Evolutionary conservation across 1,284 basidiomycete genomes (phyloP).

Genomic region (Sphagnurus paluster): DNA sequence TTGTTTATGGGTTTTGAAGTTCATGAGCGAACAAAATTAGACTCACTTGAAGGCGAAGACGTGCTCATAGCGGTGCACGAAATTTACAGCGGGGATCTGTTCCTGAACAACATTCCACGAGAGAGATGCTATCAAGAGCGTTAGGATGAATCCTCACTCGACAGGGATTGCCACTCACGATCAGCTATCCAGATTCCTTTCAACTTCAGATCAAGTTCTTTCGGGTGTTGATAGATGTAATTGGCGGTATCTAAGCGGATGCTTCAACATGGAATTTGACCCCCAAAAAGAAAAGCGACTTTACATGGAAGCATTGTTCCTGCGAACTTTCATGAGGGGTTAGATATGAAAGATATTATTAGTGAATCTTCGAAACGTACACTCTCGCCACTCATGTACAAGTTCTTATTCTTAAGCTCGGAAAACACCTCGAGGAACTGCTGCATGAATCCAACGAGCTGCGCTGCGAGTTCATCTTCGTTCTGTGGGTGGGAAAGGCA

Average conservation of each 20-base stretch:
- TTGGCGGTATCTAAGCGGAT: slow-evolving; percentile 67
- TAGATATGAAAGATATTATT: too few species aligned
- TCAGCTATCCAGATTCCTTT: slow-evolving; percentile 70
- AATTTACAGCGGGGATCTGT: slow-evolving; percentile 64
- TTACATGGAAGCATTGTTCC: too few species aligned
- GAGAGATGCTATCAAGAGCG: slow-evolving; percentile 53
- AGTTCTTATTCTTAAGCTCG: slow-evolving; percentile 64
- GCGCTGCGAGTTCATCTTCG: slow-evolving; percentile 59
- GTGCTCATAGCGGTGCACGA: slow-evolving; percentile 65
- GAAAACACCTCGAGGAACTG: slow-evolving; percentile 68
- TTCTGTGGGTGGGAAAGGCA: too few species aligned
- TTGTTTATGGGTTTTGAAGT: background rate
- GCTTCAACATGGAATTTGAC: too few species aligned
- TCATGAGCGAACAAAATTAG: slow-evolving; percentile 15
- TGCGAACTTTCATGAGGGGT: too few species aligned
- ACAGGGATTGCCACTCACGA: slow-evolving; percentile 42
- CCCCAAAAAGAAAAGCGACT: too few species aligned
- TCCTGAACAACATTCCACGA: slow-evolving; percentile 39
- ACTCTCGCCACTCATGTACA: slow-evolving; percentile 66
- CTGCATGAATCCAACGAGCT: slow-evolving; percentile 59
- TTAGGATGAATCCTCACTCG: background rate
- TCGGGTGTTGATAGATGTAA: slow-evolving; percentile 63
- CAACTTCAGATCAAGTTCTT: slow-evolving; percentile 50
- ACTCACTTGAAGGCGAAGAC: slow-evolving; percentile 77
- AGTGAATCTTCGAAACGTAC: slow-evolving; percentile 44